Evolutionary conservation across 1,284 basidiomycete genomes (phyloP), one percentile per base, ranked within the genome.

Genomic region (Cryptococcus deneoformans): DNA sequence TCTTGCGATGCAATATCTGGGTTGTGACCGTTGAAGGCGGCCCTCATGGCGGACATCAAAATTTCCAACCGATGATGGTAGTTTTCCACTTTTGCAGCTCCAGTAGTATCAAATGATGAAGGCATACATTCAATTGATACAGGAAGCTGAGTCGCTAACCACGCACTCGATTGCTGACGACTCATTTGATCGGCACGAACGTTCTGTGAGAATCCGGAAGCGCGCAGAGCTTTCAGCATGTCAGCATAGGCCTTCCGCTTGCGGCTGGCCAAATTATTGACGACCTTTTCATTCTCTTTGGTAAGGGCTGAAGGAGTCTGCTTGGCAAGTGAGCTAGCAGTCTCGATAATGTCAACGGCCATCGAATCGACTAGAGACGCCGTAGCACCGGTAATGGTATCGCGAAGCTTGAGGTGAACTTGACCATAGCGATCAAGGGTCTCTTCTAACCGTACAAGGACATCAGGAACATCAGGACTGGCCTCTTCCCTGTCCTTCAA

Each of bases 181-280:
- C 79, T 79, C 6, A 91, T 80, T 48, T 88, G 73, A 43, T 92
- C 88, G 1, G 90, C 84, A 64, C 87, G 87, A 34, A 91, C 79
- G 57, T 85, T 87, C 29, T 82, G 77, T 0, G 90, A 82, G 57
- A 98, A 82, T 5, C 96, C 96, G 36, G 86, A 80, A 1, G 84
- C 83, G 69, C 90, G 90, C 42, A 98, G 81, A 69, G 94, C 90
- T 77, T 92, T 95, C 61, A 97, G 81, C 20, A 98, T 80, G 71
- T 98, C 92, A 35, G 88, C 86, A 85, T 88, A 94, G 1, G 93
- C 94, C 71, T 92, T 92, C 59, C 89, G 83, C 79, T 99, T 99
- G 37, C 90, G 85, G 7, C 76, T 73, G 14, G 87, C 85, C 50
- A 94, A 77, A 40, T 87, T 84, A 74, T 95, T 96, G 63, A 85